These are phyloP conservation scores for Cryptomeria japonica DNA, from an alignment of 75 land plant species.

Conservation along the genomic window DNA sequence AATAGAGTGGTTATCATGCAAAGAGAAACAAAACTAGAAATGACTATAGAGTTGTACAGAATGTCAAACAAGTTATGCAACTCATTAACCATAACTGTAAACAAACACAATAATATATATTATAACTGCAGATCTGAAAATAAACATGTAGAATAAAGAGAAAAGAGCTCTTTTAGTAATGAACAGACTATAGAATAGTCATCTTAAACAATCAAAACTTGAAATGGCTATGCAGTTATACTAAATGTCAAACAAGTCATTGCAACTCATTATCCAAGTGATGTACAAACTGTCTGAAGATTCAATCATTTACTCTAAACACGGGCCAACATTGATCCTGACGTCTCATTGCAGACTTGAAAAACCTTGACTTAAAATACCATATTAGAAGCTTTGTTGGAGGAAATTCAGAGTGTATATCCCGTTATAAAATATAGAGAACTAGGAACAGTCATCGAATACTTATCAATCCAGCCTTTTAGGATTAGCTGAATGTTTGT, in stretches of 20 bases:
- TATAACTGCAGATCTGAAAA: too few relatives aligned
- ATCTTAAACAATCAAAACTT: too few relatives aligned
- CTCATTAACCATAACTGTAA: too few relatives aligned
- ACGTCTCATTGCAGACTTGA: not conserved
- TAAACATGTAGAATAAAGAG: too few relatives aligned
- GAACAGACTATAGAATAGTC: too few relatives aligned
- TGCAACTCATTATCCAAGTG: not conserved
- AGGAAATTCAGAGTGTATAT: not conserved
- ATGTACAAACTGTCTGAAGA: not conserved
- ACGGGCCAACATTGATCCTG: not conserved
- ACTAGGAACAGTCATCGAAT: not conserved
- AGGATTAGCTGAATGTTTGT: not conserved
- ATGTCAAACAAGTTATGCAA: not conserved
- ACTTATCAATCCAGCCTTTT: not conserved
- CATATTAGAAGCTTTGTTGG: not conserved
- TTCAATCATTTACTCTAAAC: not conserved
- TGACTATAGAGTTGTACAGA: not conserved
- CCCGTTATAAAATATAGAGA: not conserved
- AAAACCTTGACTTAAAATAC: not conserved
- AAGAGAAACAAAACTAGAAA: not conserved
- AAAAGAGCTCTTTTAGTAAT: too few relatives aligned
- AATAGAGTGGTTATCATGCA: not conserved
- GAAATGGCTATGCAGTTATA: too few relatives aligned
- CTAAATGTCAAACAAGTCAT: too few relatives aligned
- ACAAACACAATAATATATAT: too few relatives aligned